These are phyloP conservation scores for Trametes punicea DNA, from an alignment of 768 basidiomycete genomes.

Conservation along the genomic window DNA sequence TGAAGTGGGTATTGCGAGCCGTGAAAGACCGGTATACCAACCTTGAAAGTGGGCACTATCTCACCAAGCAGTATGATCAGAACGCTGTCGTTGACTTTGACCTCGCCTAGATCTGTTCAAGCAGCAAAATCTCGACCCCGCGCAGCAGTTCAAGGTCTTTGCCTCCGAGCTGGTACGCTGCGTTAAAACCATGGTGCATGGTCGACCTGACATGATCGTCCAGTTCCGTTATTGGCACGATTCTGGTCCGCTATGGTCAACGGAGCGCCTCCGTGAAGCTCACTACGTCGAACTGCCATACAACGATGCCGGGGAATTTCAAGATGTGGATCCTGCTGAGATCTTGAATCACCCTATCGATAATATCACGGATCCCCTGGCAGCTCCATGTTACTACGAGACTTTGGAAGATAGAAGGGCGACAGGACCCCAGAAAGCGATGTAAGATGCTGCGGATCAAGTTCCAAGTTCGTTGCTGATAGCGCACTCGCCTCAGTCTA, in stretches of 20 bases:
- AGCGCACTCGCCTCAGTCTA: slow-evolving; percentile 1
- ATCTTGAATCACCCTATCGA: slow-evolving; percentile 26
- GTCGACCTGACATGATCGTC: background rate
- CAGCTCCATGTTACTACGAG: background rate
- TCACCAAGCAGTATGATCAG: too few species aligned
- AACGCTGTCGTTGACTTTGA: background rate
- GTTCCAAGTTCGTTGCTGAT: too few species aligned
- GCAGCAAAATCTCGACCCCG: slow-evolving; percentile 27
- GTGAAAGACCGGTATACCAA: slow-evolving; percentile 25
- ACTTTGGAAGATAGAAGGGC: background rate
- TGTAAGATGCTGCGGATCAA: background rate
- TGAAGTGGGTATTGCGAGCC: slow-evolving; percentile 21
- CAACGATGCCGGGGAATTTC: slow-evolving; percentile 24
- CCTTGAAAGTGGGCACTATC: slow-evolving; percentile 23
- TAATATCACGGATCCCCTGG: background rate
- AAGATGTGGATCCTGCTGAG: slow-evolving; percentile 13
- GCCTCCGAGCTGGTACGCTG: slow-evolving; percentile 29
- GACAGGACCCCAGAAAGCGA: background rate
- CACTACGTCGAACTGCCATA: slow-evolving; percentile 20
- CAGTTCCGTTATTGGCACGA: slow-evolving; percentile 18
- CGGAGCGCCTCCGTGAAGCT: slow-evolving; percentile 11
- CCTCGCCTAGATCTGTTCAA: slow-evolving; percentile 27
- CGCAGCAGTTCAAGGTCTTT: slow-evolving; percentile 27
- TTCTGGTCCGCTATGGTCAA: slow-evolving; percentile 1
- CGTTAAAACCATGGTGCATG: background rate